Conservation (phyloP, 2,329 filamentous ascomycete genomes). For the Fusarium clavum region DNA sequence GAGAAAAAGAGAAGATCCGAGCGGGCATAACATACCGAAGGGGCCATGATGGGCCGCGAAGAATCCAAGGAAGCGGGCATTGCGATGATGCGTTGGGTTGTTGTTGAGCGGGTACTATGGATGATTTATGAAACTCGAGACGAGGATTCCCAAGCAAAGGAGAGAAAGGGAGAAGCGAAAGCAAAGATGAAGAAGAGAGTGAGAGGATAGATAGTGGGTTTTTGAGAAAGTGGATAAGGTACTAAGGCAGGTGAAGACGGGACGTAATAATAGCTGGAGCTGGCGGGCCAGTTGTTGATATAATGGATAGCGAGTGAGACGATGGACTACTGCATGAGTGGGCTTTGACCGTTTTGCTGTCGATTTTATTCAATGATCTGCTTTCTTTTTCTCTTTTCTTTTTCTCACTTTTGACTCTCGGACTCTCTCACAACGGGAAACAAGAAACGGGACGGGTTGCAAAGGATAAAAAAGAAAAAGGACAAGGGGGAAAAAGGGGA, state of each 20-base stretch:
- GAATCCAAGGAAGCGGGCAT: slow-evolving; percentile 72
- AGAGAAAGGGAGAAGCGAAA: slow-evolving; percentile 13
- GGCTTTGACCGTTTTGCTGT: slow-evolving; percentile 16
- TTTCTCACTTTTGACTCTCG: neutral
- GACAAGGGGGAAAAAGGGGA: slow-evolving; percentile 2
- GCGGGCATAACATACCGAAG: slow-evolving; percentile 64
- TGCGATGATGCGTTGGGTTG: slow-evolving; percentile 39
- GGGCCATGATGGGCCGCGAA: slow-evolving; percentile 71
- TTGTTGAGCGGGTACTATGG: slow-evolving; percentile 15
- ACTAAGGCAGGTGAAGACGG: neutral
- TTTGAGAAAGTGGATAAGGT: slow-evolving; percentile 24
- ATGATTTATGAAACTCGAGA: slow-evolving; percentile 25
- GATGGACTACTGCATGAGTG: neutral
- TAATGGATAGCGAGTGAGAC: slow-evolving; percentile 9
- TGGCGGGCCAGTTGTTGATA: neutral
- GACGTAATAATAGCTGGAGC: slow-evolving; percentile 10
- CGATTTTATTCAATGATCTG: slow-evolving; percentile 1
- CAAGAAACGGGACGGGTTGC: neutral
- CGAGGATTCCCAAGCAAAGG: slow-evolving; percentile 16
- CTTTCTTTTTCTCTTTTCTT: neutral
- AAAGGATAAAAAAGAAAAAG: neutral
- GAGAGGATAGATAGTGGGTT: slow-evolving; percentile 9
- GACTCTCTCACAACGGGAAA: neutral
- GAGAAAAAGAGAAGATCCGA: slow-evolving; percentile 27
- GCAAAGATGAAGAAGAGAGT: slow-evolving; percentile 6